Conservation (phyloP, 371 early-diverging fungal species). For the Quaeritorhiza haematococci region DNA sequence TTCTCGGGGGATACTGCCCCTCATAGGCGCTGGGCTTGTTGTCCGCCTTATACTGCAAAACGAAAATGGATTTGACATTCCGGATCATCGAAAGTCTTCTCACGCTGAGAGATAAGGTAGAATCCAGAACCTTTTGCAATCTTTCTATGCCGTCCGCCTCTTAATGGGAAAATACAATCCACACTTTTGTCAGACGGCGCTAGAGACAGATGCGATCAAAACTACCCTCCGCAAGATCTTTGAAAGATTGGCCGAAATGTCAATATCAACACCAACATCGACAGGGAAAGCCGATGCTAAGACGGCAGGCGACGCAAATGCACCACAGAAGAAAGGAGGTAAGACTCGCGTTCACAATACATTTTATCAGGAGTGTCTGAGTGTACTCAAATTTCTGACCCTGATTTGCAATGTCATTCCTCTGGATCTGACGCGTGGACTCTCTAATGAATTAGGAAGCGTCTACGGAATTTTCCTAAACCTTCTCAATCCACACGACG, state of each 20-base stretch:
- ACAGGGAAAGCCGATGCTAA: no score
- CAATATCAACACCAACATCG: background rate
- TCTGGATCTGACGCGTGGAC: background rate
- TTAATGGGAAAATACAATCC: background rate
- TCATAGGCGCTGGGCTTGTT: constrained; percentile 36
- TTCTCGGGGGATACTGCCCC: constrained; percentile 4
- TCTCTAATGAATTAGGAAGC: constrained; percentile 5
- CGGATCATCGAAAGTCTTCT: constrained; percentile 33
- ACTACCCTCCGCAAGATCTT: constrained; percentile 33
- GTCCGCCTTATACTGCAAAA: constrained; percentile 32
- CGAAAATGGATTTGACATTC: constrained; percentile 33
- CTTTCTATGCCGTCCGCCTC: background rate
- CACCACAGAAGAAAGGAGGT: no score
- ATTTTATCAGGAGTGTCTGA: no score
- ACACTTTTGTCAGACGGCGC: constrained; percentile 22
- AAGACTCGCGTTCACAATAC: no score
- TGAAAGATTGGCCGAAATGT: constrained; percentile 16
- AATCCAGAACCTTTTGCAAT: background rate
- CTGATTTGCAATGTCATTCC: background rate
- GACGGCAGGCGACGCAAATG: no score
- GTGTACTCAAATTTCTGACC: no score
- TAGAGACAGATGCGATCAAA: constrained; percentile 40
- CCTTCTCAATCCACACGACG: constrained; percentile 37
- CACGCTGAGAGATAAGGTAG: constrained; percentile 37
- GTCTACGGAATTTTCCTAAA: constrained; percentile 33